Conservation (phyloP, 2,329 filamentous ascomycete genomes). For the Ophiostoma piceae region DNA sequence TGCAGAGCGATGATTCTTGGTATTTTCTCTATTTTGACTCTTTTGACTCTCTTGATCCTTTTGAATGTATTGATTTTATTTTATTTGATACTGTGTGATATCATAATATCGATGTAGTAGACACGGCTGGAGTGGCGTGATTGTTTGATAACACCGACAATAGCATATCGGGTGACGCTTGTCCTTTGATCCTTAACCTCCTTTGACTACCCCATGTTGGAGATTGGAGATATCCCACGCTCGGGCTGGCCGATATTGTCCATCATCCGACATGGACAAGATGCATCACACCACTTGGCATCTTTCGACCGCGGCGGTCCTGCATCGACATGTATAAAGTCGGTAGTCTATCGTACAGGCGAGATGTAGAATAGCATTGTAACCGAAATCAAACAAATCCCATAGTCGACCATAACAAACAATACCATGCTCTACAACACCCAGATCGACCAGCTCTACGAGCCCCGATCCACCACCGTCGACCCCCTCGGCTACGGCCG, state of each 20-base stretch:
- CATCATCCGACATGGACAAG: not conserved
- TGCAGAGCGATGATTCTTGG: slow-evolving; percentile 3
- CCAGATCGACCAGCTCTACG: slow-evolving; percentile 30
- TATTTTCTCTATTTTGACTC: not conserved
- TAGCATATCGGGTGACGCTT: not conserved
- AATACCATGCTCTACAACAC: slow-evolving; percentile 31
- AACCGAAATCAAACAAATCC: too few species aligned
- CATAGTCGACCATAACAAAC: too few species aligned
- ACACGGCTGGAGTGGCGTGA: not conserved
- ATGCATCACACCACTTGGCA: not conserved
- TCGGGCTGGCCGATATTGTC: not conserved
- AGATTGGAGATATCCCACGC: not conserved
- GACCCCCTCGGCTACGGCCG: slow-evolving; percentile 34
- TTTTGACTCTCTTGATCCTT: not conserved
- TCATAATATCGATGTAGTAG: not conserved
- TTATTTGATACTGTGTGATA: not conserved
- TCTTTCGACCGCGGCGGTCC: not conserved
- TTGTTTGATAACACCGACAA: not conserved
- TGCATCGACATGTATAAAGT: not conserved
- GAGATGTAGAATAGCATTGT: too few species aligned
- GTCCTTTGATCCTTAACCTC: not conserved
- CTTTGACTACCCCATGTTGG: not conserved
- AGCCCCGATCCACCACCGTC: slow-evolving; percentile 26
- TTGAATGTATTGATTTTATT: not conserved
- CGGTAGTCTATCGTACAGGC: not conserved